phyloP scores from a whole-genome alignment of 177 flowering plant species.

The Vitis hybrid region DNA sequence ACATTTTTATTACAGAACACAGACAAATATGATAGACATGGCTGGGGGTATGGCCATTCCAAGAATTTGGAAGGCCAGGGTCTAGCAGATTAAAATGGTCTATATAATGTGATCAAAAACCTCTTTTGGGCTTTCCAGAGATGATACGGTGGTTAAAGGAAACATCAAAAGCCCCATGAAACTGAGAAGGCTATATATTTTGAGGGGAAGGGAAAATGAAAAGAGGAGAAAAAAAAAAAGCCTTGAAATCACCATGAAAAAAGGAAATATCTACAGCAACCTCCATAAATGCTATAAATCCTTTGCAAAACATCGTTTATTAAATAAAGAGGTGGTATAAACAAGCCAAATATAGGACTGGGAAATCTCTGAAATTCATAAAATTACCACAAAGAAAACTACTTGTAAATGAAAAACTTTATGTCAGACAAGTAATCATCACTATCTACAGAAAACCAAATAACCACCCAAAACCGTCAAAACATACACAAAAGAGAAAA shows the following conservation, averaged over 20 bases:
- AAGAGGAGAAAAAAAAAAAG: not conserved
- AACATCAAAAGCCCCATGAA: not conserved
- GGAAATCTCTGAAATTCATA: not conserved
- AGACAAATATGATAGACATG: too few relatives aligned
- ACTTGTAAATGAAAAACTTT: not conserved
- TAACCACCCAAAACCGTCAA: constrained; percentile 18
- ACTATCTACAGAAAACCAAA: constrained; percentile 11
- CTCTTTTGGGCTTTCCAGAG: too few relatives aligned
- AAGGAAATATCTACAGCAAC: not conserved
- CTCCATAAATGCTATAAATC: not conserved
- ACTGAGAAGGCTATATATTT: not conserved
- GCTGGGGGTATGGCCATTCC: too few relatives aligned
- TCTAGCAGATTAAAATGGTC: too few relatives aligned
- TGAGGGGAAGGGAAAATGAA: not conserved
- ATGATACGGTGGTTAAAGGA: not conserved
- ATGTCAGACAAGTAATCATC: constrained; percentile 18
- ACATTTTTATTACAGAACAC: too few relatives aligned
- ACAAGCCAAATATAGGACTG: not conserved
- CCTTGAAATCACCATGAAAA: not conserved
- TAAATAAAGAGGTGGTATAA: not conserved
- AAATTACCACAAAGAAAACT: not conserved
- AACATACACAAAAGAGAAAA: not conserved
- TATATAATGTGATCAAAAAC: too few relatives aligned
- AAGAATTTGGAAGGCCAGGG: too few relatives aligned
- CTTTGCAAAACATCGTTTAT: not conserved